Evolutionary conservation across 2,329 filamentous ascomycete species (phyloP).

Genomic region (Drechslerella coelobrocha): DNA sequence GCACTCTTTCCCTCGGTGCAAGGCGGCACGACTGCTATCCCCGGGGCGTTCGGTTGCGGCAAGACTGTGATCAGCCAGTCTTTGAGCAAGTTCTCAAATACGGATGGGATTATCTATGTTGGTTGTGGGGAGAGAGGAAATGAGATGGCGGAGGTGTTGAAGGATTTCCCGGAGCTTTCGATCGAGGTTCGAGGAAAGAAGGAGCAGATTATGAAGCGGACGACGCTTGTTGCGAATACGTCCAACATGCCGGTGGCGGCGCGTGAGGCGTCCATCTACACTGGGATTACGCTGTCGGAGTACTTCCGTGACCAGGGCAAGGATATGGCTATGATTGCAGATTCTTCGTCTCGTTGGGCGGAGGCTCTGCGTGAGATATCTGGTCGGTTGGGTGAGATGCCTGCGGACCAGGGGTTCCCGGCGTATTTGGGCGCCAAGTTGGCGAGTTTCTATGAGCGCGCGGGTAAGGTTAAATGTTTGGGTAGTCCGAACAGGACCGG

Average conservation of each 20-base stretch:
- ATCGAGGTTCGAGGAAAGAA: slow-evolving; percentile 93
- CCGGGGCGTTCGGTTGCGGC: slow-evolving; percentile 96
- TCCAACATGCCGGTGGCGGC: slow-evolving; percentile 99
- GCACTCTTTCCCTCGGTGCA: slow-evolving; percentile 95
- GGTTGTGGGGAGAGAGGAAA: slow-evolving; percentile 92
- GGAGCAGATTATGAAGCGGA: slow-evolving; percentile 99
- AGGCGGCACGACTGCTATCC: slow-evolving; percentile 96
- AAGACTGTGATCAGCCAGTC: slow-evolving; percentile 99
- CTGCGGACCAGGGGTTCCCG: slow-evolving; percentile 98
- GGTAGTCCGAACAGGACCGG: slow-evolving; percentile 88
- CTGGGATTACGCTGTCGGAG: slow-evolving; percentile 90
- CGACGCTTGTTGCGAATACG: slow-evolving; percentile 96
- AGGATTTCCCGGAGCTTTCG: slow-evolving; percentile 98
- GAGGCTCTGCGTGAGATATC: slow-evolving; percentile 98
- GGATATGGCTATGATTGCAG: slow-evolving; percentile 99
- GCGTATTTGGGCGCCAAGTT: slow-evolving; percentile 96
- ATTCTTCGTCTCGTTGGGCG: slow-evolving; percentile 97
- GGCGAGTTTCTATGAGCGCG: slow-evolving; percentile 98
- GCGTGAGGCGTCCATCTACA: slow-evolving; percentile 98
- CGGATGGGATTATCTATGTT: slow-evolving; percentile 97
- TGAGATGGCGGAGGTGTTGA: slow-evolving; percentile 99
- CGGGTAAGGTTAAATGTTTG: slow-evolving; percentile 81
- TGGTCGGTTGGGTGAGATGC: slow-evolving; percentile 98
- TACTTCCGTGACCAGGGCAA: slow-evolving; percentile 98
- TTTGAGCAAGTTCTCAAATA: slow-evolving; percentile 99